Base-by-base conservation (phyloP, 768 basidiomycete species). In the Agrocybe pediades region DNA sequence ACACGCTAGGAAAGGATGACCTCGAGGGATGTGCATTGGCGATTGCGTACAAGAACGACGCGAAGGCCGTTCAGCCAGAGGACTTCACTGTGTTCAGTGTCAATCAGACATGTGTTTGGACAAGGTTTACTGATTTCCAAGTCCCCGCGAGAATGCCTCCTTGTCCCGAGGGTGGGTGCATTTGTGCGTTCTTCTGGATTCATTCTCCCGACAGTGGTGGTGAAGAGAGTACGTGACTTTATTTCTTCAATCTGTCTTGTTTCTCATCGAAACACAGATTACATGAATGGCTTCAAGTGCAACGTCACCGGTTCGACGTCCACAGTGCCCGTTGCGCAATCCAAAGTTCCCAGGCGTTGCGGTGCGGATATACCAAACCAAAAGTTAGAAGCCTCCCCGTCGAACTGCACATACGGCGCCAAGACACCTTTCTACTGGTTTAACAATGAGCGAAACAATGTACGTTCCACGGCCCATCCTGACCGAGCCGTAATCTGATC, bases 201-300 rank as follows among this genome's bases (percentile, higher is more conserved):
- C 85, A 89, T 66, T 78, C 81, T 0, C 69, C 77, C 9, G 72
- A 83, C 51, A 80, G 79, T 54, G 85, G 86, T 13, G 76, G 82
- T 7, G 84, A 85, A 68, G 83, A 87, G 66, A 87, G 84, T 85
- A 46, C 21, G 82, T 63, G 0, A 17, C 36, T 19, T 39, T 27
- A 9, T 21, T n/a, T 46, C 9, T 9, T 1, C 19, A 9, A n/a
- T 48, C 49, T 60, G 7, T 53, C 48, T 40, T n/a, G 8, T 6
- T 6, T 30, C 24, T n/a, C n/a, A n/a, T n/a, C n/a, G n/a, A n/a
- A n/a, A n/a, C 1, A 42, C 48, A 84, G 83, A 83, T 62, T 89
- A 87, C 67, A 88, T 88, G 87, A 89, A 83, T 49, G 86, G 83
- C 3, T 89, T 88, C 76, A 78, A 79, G 54, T 90, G 88, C 69